These are phyloP conservation scores for Tinospora cordifolia DNA, from an alignment of 164 flowering plant species.

Conservation along the genomic window DNA sequence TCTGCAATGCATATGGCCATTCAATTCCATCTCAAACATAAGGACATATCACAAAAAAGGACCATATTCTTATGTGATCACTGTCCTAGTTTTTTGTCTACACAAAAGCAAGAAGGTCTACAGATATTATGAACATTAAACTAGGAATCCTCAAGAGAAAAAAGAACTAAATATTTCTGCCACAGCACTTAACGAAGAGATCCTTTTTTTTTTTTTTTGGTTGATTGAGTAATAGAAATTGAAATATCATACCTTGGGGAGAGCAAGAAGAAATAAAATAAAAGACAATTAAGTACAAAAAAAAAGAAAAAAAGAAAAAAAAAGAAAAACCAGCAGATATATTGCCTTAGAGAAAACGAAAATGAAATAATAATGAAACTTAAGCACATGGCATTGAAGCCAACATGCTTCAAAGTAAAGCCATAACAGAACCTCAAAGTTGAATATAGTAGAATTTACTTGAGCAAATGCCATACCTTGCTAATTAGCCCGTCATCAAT, in stretches of 20 bases:
- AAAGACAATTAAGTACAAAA: too few species aligned
- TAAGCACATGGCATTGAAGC: background rate
- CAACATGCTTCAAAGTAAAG: background rate
- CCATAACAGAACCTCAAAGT: background rate
- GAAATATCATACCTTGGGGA: too few species aligned
- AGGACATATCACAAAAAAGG: too few species aligned
- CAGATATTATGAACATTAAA: background rate
- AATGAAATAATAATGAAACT: background rate
- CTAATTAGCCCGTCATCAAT: slow-evolving; percentile 66
- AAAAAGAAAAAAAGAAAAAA: too few species aligned
- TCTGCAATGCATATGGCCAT: background rate
- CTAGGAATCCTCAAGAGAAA: too few species aligned
- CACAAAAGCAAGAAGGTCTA: background rate
- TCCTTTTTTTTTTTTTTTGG: background rate
- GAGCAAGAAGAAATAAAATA: too few species aligned
- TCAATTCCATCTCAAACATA: too few species aligned
- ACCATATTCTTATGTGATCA: background rate
- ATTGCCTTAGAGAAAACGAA: too few species aligned
- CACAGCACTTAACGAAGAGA: too few species aligned
- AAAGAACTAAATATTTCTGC: too few species aligned
- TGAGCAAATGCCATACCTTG: slow-evolving; percentile 32
- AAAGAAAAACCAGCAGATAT: background rate
- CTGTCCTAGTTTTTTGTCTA: background rate
- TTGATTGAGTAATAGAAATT: background rate
- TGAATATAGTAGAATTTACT: background rate